Conservation (phyloP, 768 basidiomycete species). For the Amyloporia xantha region DNA sequence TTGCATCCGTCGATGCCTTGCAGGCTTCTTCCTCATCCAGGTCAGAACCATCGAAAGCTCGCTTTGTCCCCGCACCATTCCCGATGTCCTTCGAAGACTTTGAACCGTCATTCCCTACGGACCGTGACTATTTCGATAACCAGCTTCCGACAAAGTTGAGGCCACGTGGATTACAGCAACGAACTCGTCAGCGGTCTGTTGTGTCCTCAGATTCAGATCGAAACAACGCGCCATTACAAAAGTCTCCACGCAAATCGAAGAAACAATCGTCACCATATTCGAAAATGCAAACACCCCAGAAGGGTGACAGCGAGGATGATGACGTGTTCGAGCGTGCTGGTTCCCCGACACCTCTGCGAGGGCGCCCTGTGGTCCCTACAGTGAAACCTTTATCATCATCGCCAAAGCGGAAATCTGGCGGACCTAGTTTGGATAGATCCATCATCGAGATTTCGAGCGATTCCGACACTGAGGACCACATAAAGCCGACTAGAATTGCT, state of each 20-base stretch:
- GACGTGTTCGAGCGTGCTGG: slow-evolving; percentile 12
- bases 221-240: slow-evolving; percentile 11
- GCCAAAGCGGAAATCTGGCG: neutral
- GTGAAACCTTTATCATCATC: neutral
- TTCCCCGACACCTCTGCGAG: slow-evolving; percentile 20
- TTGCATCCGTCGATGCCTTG: neutral
- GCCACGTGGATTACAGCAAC: too few species aligned
- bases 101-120: neutral
- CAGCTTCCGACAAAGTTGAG: too few species aligned
- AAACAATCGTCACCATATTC: slow-evolving; percentile 20
- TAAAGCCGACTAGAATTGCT: slow-evolving; percentile 4
- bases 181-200: neutral
- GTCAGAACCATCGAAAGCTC: neutral
- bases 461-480: slow-evolving; percentile 21
- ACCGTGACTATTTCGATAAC: too few species aligned
- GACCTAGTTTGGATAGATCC: slow-evolving; percentile 9
- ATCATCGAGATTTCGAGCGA: slow-evolving; percentile 37
- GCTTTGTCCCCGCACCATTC: slow-evolving; percentile 9
- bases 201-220: neutral
- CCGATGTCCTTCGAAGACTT: slow-evolving; percentile 9
- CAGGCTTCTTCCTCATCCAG: neutral
- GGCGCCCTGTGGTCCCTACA: neutral
- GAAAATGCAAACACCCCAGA: neutral
- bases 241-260: slow-evolving; percentile 27
- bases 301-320: neutral